phyloP scores from a whole-genome alignment of 805 yeast genomes.

The Blastobotrys attinorum region DNA sequence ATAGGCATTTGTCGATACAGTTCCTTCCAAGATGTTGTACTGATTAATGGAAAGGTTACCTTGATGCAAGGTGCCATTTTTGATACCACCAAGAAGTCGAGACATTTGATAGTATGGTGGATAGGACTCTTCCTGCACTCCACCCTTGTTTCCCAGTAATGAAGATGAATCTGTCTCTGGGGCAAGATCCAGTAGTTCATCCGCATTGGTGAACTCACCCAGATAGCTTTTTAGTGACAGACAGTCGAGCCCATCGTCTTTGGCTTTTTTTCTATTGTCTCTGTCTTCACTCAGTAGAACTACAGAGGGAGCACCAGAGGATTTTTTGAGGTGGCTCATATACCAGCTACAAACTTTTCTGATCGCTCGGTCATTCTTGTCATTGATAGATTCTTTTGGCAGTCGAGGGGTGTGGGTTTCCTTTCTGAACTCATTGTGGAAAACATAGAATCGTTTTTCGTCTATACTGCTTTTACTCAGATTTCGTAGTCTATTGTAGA shows the following conservation, averaged over 20 bases:
- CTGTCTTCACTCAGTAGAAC: slow-evolving; percentile 66
- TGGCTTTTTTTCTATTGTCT: slow-evolving; percentile 53
- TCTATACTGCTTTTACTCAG: slow-evolving; percentile 56
- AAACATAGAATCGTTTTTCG: slow-evolving; percentile 78
- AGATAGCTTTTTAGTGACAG: slow-evolving; percentile 63
- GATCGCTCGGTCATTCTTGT: slow-evolving; percentile 86
- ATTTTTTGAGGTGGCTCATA: slow-evolving; percentile 46
- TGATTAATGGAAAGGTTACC: slow-evolving; percentile 76
- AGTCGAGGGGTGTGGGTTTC: slow-evolving; percentile 59
- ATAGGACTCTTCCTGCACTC: slow-evolving; percentile 47
- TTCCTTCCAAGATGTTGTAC: slow-evolving; percentile 84
- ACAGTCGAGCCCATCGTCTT: slow-evolving; percentile 44
- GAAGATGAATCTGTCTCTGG: slow-evolving; percentile 37
- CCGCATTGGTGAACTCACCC: slow-evolving; percentile 57
- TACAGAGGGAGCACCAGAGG: slow-evolving; percentile 20
- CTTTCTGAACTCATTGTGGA: slow-evolving; percentile 84
- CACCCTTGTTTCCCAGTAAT: no score
- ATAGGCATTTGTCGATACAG: slow-evolving; percentile 61
- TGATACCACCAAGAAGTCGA: slow-evolving; percentile 82
- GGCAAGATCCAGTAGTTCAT: slow-evolving; percentile 68
- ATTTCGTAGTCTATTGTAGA: slow-evolving; percentile 75
- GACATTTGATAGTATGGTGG: slow-evolving; percentile 75
- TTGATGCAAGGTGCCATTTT: slow-evolving; percentile 78
- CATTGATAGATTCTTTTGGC: slow-evolving; percentile 69
- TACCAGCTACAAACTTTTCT: slow-evolving; percentile 70